Evolutionary conservation across 441 rosid genomes (phyloP).

Genomic region (Melastoma candidum): DNA sequence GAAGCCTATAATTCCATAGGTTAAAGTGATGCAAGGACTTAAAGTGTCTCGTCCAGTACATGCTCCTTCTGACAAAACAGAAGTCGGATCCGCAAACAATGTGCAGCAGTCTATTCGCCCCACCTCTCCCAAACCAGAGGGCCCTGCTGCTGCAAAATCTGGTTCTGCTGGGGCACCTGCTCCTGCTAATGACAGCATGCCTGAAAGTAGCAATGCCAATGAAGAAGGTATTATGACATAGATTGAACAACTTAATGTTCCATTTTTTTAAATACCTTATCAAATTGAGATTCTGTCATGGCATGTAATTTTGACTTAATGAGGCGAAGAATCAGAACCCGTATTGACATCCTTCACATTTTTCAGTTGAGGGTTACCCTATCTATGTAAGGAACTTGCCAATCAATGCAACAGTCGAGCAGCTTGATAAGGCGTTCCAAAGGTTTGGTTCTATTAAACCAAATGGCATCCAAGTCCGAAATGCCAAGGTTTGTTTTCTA

Average conservation of each 20-base stretch:
- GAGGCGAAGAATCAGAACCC: too few species aligned
- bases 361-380: constrained; percentile 44
- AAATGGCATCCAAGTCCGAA: constrained; percentile 50
- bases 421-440: constrained; percentile 42
- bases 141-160: constrained; percentile 4
- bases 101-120: too few species aligned
- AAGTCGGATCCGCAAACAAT: constrained; percentile 1
- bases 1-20: constrained; percentile 22
- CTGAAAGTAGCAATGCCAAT: constrained; percentile 22
- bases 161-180: constrained; percentile 23
- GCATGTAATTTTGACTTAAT: too few species aligned
- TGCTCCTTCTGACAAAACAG: constrained; percentile 24
- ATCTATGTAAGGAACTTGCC: constrained; percentile 53
- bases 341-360: too few species aligned
- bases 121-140: too few species aligned
- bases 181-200: constrained; percentile 19
- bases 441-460: constrained; percentile 56
- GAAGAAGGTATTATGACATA: constrained; percentile 33
- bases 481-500: constrained; percentile 30
- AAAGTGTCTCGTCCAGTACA: constrained; percentile 30
- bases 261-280: too few species aligned
- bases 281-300: too few species aligned
- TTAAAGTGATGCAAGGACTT: constrained; percentile 37
- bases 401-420: constrained; percentile 23
- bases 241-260: too few species aligned